Evolutionary conservation across 495 filamentous ascomycete genomes (phyloP).

Genomic region (Bacidia gigantensis): DNA sequence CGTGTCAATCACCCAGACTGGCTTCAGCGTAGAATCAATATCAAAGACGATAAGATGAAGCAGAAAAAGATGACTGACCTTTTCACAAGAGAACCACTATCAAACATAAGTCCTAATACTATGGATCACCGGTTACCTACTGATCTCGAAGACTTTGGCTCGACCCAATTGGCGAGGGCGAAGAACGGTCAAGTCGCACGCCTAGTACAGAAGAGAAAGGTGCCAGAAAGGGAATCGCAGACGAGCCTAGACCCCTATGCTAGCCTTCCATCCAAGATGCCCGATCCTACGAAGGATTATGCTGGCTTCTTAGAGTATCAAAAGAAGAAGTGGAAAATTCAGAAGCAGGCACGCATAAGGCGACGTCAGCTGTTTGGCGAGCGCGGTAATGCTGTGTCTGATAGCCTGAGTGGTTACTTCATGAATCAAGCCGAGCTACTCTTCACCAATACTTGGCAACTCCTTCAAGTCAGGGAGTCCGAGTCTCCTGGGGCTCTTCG

Average conservation of each 20-base stretch:
- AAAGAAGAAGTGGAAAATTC: conserved; percentile 98
- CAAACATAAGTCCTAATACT: conserved; percentile 58
- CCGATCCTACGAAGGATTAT: conserved; percentile 76
- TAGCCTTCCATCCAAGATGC: conserved; percentile 73
- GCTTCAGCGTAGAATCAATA: conserved; percentile 83
- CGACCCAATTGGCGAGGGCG: conserved; percentile 49
- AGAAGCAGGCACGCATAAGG: conserved; percentile 79
- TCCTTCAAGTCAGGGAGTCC: conserved; percentile 72
- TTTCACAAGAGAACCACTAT: conserved; percentile 64
- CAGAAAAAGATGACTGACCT: conserved; percentile 97
- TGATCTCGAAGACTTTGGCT: conserved; percentile 81
- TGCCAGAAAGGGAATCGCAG: conserved; percentile 47
- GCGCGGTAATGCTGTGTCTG: conserved; percentile 47
- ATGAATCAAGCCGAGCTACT: conserved; percentile 78
- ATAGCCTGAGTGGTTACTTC: conserved; percentile 76
- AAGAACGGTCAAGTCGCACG: conserved; percentile 53
- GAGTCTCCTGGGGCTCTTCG: conserved; percentile 71
- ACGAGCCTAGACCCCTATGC: conserved; percentile 67
- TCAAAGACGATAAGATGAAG: conserved; percentile 92
- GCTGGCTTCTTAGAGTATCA: conserved; percentile 83
- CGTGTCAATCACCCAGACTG: conserved; percentile 91
- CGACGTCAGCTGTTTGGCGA: conserved; percentile 91
- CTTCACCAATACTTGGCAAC: conserved; percentile 86
- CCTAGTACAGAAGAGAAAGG: conserved; percentile 71
- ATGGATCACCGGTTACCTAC: conserved; percentile 44